These are phyloP conservation scores for Tympanopsis confertula DNA, from an alignment of 2,329 filamentous ascomycete genomes.

Conservation along the genomic window DNA sequence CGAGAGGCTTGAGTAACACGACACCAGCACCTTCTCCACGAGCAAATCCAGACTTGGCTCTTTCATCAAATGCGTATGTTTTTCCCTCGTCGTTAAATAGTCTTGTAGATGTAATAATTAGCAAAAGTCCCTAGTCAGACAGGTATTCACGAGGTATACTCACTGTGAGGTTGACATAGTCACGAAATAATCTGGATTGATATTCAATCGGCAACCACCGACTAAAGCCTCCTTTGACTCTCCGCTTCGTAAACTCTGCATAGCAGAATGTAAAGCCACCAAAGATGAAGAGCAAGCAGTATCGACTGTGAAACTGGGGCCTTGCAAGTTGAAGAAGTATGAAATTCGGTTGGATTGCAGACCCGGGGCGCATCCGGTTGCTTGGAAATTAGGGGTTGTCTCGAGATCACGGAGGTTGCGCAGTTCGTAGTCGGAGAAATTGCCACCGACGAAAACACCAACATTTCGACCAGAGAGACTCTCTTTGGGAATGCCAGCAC, in stretches of 20 bases:
- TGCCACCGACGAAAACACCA: neutral
- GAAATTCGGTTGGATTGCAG: neutral
- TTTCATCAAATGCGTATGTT: constrained; percentile 2
- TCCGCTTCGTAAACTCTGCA: constrained; percentile 6
- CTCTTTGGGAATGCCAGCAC: neutral
- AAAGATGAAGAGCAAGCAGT: neutral
- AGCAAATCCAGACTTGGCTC: constrained; percentile 1
- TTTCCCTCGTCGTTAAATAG: too few relatives aligned
- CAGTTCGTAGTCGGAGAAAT: neutral
- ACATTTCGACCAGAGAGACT: neutral
- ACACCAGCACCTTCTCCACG: constrained; percentile 27
- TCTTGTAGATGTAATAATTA: too few relatives aligned
- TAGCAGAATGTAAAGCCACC: neutral
- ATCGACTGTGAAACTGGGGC: neutral
- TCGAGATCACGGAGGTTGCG: neutral
- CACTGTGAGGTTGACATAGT: constrained; percentile 7
- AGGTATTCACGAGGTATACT: too few relatives aligned
- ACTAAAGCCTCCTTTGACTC: constrained; percentile 8
- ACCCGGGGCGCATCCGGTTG: neutral
- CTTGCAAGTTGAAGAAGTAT: neutral
- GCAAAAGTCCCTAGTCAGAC: too few relatives aligned
- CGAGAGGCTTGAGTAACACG: constrained; percentile 28
- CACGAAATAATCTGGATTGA: constrained; percentile 6
- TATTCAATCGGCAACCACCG: constrained; percentile 4
- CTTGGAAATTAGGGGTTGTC: neutral